Percentiles rank a stretch among this genome's conserved stretches.
These are phyloP conservation scores for Naganishia albida DNA, from an alignment of 1,284 basidiomycete genomes.

Conservation along the genomic window DNA sequence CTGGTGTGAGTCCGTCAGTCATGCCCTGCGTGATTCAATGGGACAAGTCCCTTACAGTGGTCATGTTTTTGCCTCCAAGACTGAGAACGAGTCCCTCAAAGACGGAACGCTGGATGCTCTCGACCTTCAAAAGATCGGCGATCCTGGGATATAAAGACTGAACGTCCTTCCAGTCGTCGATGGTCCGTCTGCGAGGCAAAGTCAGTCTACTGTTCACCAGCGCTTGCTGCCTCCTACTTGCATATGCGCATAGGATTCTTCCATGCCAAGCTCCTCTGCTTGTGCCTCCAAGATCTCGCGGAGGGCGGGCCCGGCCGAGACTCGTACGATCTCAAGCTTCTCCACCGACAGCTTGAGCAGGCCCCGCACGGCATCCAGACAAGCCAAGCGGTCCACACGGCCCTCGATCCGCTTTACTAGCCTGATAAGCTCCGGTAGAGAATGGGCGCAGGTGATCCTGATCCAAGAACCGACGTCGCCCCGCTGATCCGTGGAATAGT, in stretches of 20 bases:
- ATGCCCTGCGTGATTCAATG: not conserved
- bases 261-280: constrained; percentile 52
- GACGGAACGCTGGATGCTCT: constrained; percentile 64
- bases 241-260: constrained; percentile 57
- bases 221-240: constrained; percentile 43
- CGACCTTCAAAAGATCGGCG: constrained; percentile 67
- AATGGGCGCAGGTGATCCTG: constrained; percentile 71
- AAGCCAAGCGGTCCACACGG: constrained; percentile 40
- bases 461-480: constrained; percentile 99
- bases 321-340: constrained; percentile 84
- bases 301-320: constrained; percentile 69
- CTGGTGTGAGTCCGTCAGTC: not conserved
- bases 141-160: constrained; percentile 69
- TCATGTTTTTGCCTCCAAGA: constrained; percentile 68
- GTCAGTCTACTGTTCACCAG: not conserved
- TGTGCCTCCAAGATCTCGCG: constrained; percentile 56
- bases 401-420: not conserved
- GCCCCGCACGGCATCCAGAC: constrained; percentile 63
- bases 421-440: constrained; percentile 52
- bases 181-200: constrained; percentile 35
- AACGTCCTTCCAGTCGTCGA: constrained; percentile 66
- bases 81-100: constrained; percentile 74
- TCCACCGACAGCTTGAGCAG: constrained; percentile 88
- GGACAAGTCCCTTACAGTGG: not conserved
- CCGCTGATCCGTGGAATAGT: constrained; percentile 90